Conservation (phyloP, 164 flowering plant species). For the Paratinospora sagittata region DNA sequence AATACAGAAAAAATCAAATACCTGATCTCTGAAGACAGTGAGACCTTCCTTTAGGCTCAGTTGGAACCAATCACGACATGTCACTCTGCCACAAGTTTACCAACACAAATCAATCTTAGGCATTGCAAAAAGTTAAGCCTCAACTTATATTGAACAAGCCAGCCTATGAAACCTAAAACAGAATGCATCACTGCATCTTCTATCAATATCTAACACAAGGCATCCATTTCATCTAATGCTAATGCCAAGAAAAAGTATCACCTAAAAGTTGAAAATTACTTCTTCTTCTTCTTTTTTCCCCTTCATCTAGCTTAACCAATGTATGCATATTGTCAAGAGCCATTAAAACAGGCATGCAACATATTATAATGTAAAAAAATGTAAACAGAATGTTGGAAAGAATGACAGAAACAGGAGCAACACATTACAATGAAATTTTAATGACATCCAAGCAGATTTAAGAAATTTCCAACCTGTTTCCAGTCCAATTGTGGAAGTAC, state of each 20-base stretch:
- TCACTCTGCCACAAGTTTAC: slow-evolving; percentile 52
- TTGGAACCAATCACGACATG: slow-evolving; percentile 99
- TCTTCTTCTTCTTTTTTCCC: not conserved
- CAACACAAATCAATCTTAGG: slow-evolving; percentile 3
- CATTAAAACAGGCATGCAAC: not conserved
- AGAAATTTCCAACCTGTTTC: slow-evolving; percentile 66
- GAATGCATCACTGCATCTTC: not conserved
- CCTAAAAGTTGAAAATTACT: not conserved
- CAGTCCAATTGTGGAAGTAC: slow-evolving; percentile 99
- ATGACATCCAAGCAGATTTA: not conserved
- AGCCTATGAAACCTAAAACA: not conserved
- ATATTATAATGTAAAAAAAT: not conserved
- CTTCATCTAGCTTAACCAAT: not conserved
- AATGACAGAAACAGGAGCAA: not conserved
- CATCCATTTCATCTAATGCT: not conserved
- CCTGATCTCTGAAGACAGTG: slow-evolving; percentile 98
- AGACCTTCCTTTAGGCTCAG: slow-evolving; percentile 98
- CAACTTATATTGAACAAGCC: not conserved
- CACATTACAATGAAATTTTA: not conserved
- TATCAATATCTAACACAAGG: not conserved
- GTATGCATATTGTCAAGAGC: not conserved
- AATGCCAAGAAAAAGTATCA: not conserved
- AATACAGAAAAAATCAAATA: slow-evolving; percentile 12
- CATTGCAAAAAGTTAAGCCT: not conserved
- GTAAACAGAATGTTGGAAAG: not conserved